Evolutionary conservation across 345 rosid species (phyloP), one percentile per base, ranked within the genome.

Genomic region (Corymbia maculata): DNA sequence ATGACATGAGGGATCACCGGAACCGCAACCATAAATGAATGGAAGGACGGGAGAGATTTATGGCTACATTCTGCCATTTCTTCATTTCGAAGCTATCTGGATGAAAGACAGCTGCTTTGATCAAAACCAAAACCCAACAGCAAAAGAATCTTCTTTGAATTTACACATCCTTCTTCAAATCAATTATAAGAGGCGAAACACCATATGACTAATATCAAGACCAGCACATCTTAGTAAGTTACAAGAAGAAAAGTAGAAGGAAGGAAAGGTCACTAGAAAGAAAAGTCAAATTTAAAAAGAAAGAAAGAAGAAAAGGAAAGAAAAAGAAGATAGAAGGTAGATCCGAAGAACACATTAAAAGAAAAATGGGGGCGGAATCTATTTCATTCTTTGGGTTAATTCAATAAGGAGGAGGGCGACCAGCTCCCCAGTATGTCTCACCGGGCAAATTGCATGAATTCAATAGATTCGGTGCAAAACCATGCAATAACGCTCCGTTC

Each of bases 341-440:
- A 75, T 42, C 84, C 84, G 84, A 21, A 75, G 49, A 45, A 75
- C 84, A 42, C 49, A 75, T 75, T 44, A 42, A 75, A 42, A 75
- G 84, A 75, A 75, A 42, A 75, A 42, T 75, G 45, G 82, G 49
- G 84, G 42, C 42, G 42, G 47, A 75, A 75, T 75, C 84, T 75
- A 44, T 75, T 75, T 42, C 84, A 42, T 42, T 75, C 84, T 75
- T 75, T 75, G 28, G 84, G 84, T 75, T 42, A 85, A 50, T 30
- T 44, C 85, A 86, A 90, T 90, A 95, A 91, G 87, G 93, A 87
- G 98, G 93, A 88, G 95, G 96, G 79, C 96, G 92, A 51, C 92
- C 93, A 85, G 93, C 87, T 86, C 94, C 97, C 99, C 99, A 97
- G 52, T 94, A 97, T 53, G 94, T 95, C 70, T 97, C 98, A 59